A percentile compares a stretch with the other conserved stretches of the same genome.
Conservation (phyloP, 129 eudicot species). For the Artemisia tridentata region DNA sequence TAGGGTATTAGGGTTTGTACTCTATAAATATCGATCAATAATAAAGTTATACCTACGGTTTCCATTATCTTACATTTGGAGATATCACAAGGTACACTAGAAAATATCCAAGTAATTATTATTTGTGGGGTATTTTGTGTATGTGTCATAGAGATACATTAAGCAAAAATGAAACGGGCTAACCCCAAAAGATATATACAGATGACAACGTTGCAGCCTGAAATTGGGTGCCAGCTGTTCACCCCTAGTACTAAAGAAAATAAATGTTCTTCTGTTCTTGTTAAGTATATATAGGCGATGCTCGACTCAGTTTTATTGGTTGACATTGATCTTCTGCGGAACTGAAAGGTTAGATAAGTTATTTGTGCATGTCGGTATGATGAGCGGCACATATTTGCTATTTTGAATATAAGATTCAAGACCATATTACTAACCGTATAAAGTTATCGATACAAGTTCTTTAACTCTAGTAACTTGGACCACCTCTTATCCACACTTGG, state of each 20-base stretch:
- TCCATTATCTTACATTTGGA: no score
- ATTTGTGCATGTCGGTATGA: background rate
- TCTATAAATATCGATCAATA: no score
- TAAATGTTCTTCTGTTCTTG: conserved; percentile 12
- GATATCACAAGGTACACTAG: conserved; percentile 9
- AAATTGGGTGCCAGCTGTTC: background rate
- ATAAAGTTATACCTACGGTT: no score
- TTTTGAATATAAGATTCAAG: background rate
- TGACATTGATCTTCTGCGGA: conserved; percentile 25
- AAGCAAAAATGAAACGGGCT: conserved; percentile 23
- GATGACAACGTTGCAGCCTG: conserved; percentile 27
- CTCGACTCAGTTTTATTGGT: conserved; percentile 14
- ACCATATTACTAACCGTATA: conserved; percentile 22
- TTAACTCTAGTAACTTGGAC: conserved; percentile 70
- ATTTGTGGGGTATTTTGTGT: conserved; percentile 24
- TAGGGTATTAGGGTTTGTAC: no score
- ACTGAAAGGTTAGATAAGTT: conserved; percentile 26
- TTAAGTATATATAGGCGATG: conserved; percentile 20
- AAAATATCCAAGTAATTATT: conserved; percentile 17
- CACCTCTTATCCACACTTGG: conserved; percentile 64
- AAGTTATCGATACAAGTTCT: conserved; percentile 32
- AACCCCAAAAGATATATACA: conserved; percentile 24
- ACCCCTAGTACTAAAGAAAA: background rate
- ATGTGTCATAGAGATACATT: conserved; percentile 21
- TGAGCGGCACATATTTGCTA: background rate